Evolutionary conservation across 1,139 yeast species (phyloP).

Genomic region (Casaregolazyma suthepensis): DNA sequence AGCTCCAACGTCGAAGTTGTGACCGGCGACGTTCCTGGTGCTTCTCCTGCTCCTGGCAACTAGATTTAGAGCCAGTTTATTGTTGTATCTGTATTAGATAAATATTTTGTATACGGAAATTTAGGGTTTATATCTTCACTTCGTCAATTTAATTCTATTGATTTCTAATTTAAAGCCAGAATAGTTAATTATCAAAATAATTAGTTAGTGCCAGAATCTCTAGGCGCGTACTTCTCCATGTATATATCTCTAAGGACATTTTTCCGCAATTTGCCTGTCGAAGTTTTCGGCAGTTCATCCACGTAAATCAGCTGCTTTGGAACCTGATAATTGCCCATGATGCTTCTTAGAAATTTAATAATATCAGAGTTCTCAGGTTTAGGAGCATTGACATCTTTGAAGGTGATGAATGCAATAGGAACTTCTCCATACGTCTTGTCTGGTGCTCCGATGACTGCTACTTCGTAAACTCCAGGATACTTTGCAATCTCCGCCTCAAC

Average conservation of each 20-base stretch:
- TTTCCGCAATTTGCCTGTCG: conserved; percentile 35
- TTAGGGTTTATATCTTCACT: too few relatives aligned
- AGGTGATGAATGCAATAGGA: conserved; percentile 33
- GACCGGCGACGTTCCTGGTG: conserved; percentile 16
- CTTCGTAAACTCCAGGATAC: conserved; percentile 32
- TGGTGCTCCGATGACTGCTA: conserved; percentile 36
- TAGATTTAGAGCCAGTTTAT: background rate
- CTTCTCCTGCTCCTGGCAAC: conserved; percentile 9
- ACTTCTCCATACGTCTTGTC: conserved; percentile 35
- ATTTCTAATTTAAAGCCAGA: background rate
- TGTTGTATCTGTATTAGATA: too few relatives aligned
- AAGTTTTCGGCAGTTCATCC: conserved; percentile 32
- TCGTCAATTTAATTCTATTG: too few relatives aligned
- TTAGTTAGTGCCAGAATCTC: background rate
- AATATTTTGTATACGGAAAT: background rate
- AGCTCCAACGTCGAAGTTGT: conserved; percentile 23
- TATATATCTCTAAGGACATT: conserved; percentile 26
- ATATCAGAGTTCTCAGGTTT: conserved; percentile 17
- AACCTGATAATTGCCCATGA: conserved; percentile 33
- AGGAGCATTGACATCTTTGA: conserved; percentile 15
- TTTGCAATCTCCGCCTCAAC: conserved; percentile 60
- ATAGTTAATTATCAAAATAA: too few relatives aligned
- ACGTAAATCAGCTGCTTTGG: conserved; percentile 30
- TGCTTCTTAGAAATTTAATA: conserved; percentile 23
- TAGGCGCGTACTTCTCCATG: background rate